A percentile compares a stretch with the other conserved stretches of the same genome.
Conservation (phyloP, 2,329 filamentous ascomycete species). For the Penicillium sp. region DNA sequence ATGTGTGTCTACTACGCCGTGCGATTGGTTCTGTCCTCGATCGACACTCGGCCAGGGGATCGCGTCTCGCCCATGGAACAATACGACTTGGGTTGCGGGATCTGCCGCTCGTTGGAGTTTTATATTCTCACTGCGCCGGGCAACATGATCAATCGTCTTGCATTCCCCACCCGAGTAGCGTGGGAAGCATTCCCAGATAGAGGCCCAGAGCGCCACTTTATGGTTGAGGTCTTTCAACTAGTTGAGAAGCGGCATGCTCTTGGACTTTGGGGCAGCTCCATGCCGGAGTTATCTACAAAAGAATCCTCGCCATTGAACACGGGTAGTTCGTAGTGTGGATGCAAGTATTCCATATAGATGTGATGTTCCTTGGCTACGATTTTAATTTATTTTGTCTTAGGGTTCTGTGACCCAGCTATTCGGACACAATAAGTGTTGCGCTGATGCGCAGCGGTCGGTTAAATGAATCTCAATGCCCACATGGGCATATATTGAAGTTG, state of each 20-base stretch:
- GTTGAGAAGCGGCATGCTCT: conserved; percentile 37
- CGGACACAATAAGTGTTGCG: not conserved
- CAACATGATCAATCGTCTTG: conserved; percentile 42
- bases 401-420: not conserved
- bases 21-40: conserved; percentile 35
- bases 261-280: conserved; percentile 36
- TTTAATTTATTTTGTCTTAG: not conserved
- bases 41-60: conserved; percentile 32
- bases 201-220: conserved; percentile 33
- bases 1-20: conserved; percentile 38
- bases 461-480: not conserved
- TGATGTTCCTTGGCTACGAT: not conserved
- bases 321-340: not conserved
- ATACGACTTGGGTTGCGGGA: conserved; percentile 36
- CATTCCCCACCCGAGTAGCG: conserved; percentile 37
- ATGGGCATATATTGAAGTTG: not conserved
- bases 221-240: conserved; percentile 33
- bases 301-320: conserved; percentile 25
- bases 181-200: conserved; percentile 37
- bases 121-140: conserved; percentile 37
- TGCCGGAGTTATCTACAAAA: conserved; percentile 35
- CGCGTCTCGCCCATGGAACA: conserved; percentile 31
- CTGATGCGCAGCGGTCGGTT: not conserved
- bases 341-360: not conserved
- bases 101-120: conserved; percentile 37